Base-by-base conservation (phyloP, 1,284 basidiomycete species). In the Leucoagaricus sp. region DNA sequence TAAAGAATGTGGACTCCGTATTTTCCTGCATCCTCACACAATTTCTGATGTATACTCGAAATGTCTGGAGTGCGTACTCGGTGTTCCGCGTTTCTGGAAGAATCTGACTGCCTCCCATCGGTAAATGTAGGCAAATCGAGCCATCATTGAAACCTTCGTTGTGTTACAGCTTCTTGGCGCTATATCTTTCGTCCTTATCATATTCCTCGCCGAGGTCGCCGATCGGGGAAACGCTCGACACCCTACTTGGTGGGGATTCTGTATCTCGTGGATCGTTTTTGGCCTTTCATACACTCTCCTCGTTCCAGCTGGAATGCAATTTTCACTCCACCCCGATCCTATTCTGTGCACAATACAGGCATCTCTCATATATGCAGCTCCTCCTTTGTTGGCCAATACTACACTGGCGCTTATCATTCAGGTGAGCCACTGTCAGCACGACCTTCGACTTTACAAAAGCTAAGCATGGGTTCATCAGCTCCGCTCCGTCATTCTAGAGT, bases 181-280 rank as follows among this genome's bases (percentile, higher is more conserved):
- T n/a, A 13, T 38, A 5, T 5, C 13, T 13, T 38, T 38, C 13
- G 17, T 13, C 13, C 36, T 38, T n/a, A 38, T 38, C 13, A n/a
- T 38, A 38, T 8, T 38, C 36, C 36, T 38, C 6, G 4, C 36
- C 12, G 6, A 38, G 15, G 15, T 38, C 31, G 36, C 17, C 17
- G 36, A 38, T n/a, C 36, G 36, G 12, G 36, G 17, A 3, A 58
- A 63, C 21, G 65, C 64, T 36, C 61, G 71, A n/a, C 67, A 69
- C 57, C 61, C 64, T 3, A 64, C 67, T 5, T 72, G 68, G 61
- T 69, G 67, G 53, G 68, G 68, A 58, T 72, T 72, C 46, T 69
- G 67, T 57, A 46, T 67, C 19, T 65, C 69, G 1, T 73, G 70
- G 69, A 64, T 69, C 21, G 58, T 70, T 4, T 69, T 65, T 40